Base-by-base conservation (phyloP, 1,284 basidiomycete genomes). In the Heterobasidion parviporum region DNA sequence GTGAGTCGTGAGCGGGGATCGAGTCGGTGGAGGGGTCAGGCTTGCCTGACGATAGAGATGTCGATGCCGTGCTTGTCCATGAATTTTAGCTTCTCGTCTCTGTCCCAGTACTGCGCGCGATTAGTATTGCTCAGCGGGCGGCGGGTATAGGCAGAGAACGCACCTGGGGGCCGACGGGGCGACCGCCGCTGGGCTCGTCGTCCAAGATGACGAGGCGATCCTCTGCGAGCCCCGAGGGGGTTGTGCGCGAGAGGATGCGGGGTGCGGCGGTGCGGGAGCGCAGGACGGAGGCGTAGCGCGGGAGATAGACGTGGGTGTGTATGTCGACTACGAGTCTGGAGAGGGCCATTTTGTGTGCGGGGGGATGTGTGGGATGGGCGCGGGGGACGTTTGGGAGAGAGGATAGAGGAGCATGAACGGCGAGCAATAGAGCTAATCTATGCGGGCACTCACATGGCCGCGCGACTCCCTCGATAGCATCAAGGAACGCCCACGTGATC, bases 21-120 rank as follows among this genome's bases (percentile, higher is more conserved):
- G 16, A 44, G 43, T 44, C 26, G 26, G 26, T 3, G 26, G 26
- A 26, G 3, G 26, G 26, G 26, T 0, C 26, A 26, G 12, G 34
- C 59, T 41, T 54, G 83, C 82, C 82, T 85, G 52, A 87, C 80
- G 33, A 87, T 72, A 2, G 85, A 87, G 45, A 86, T 68, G 65
- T 87, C 81, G 55, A 91, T 91, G 18, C 77, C 79, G 66, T 90
- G 88, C 57, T 70, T 77, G 64, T 90, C 80, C 88, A 90, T 91
- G 68, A 90, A 91, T 57, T 75, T 77, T 48, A 90, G 71, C 69
- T 89, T 90, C 66, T 89, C 83, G 55, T 82, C 75, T 56, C 87
- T 73, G 60, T 90, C 86, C 88, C 88, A 93, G 67, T 92, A 94
- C 74, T 91, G 43, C 2, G 38, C 53, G 52, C 32, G 38, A 32